Percentiles rank a stretch among this genome's conserved stretches.
Evolutionary conservation across 2,329 filamentous ascomycete species (phyloP).

Genomic region (Podosphaera fusca): DNA sequence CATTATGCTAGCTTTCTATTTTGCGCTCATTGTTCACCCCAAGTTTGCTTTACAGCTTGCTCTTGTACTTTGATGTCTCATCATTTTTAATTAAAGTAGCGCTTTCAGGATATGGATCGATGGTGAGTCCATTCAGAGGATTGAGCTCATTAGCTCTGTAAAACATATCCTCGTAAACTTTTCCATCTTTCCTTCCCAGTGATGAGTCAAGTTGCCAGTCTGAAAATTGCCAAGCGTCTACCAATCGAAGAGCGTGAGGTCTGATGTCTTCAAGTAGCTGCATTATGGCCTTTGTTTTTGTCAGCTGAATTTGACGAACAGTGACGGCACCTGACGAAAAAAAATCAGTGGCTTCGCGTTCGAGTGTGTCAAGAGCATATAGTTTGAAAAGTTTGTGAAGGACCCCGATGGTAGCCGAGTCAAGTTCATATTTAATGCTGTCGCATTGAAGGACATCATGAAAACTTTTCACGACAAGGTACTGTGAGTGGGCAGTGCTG

Average conservation of each 20-base stretch:
- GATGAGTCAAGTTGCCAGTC: conserved; percentile 58
- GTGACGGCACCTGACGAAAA: conserved; percentile 46
- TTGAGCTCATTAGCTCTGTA: conserved; percentile 47
- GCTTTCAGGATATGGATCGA: conserved; percentile 48
- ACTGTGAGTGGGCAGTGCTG: conserved; percentile 52
- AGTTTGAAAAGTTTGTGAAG: conserved; percentile 46
- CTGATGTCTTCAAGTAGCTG: conserved; percentile 47
- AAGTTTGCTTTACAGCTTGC: conserved; percentile 21
- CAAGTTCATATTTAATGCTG: conserved; percentile 27
- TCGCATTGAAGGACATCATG: conserved; percentile 41
- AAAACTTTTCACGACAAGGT: conserved; percentile 60
- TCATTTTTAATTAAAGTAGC: conserved; percentile 37
- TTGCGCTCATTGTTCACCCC: background rate
- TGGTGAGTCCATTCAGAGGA: conserved; percentile 46
- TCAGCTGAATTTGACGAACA: conserved; percentile 47
- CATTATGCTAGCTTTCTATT: background rate
- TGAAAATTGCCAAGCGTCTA: conserved; percentile 54
- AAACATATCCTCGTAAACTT: conserved; percentile 61
- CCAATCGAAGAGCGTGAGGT: conserved; percentile 47
- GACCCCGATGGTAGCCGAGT: conserved; percentile 30
- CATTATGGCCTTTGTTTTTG: conserved; percentile 43
- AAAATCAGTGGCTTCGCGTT: conserved; percentile 48
- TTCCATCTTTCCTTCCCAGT: conserved; percentile 46
- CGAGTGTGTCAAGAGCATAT: conserved; percentile 40
- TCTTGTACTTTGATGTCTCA: conserved; percentile 22